These are phyloP conservation scores for Cryptococcus sp. DNA, from an alignment of 1,284 basidiomycete species.

Conservation along the genomic window DNA sequence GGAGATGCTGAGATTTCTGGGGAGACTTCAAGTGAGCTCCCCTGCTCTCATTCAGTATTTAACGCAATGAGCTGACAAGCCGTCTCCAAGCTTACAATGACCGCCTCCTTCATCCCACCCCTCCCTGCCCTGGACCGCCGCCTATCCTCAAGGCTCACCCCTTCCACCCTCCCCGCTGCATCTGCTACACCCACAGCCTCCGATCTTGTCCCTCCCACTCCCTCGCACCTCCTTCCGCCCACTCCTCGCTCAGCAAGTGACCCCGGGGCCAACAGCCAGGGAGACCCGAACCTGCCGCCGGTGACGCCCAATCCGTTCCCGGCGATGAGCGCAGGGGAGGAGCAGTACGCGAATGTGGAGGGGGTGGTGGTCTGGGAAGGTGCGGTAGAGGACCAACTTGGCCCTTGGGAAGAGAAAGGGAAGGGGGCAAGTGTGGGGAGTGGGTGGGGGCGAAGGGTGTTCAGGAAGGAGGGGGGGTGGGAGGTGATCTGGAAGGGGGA, in stretches of 20 bases:
- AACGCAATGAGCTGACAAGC: conserved; percentile 4
- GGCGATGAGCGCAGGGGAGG: conserved; percentile 62
- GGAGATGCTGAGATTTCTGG: conserved; percentile 61
- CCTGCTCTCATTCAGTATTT: background rate
- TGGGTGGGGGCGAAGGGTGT: conserved; percentile 56
- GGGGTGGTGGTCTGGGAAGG: conserved; percentile 64
- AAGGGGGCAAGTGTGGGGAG: background rate
- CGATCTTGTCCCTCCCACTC: conserved; percentile 20
- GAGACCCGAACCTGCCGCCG: conserved; percentile 48
- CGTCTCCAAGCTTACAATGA: conserved; percentile 68
- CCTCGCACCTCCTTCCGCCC: conserved; percentile 22
- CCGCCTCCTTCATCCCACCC: conserved; percentile 73
- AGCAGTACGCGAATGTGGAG: conserved; percentile 68
- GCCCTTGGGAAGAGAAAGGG: conserved; percentile 20
- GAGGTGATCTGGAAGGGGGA: conserved; percentile 69
- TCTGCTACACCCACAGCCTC: conserved; percentile 12
- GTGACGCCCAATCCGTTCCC: conserved; percentile 42
- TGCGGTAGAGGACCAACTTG: conserved; percentile 23
- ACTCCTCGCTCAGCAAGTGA: conserved; percentile 39
- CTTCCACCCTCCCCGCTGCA: conserved; percentile 10
- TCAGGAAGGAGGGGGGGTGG: conserved; percentile 66
- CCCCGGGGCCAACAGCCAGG: conserved; percentile 46
- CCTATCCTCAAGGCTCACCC: conserved; percentile 48
- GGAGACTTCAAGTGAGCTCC: conserved; percentile 26
- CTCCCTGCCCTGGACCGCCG: conserved; percentile 26